Evolutionary conservation across 768 basidiomycete genomes (phyloP), one percentile per base, ranked within the genome.

Genomic region (Roridomyces roridus): DNA sequence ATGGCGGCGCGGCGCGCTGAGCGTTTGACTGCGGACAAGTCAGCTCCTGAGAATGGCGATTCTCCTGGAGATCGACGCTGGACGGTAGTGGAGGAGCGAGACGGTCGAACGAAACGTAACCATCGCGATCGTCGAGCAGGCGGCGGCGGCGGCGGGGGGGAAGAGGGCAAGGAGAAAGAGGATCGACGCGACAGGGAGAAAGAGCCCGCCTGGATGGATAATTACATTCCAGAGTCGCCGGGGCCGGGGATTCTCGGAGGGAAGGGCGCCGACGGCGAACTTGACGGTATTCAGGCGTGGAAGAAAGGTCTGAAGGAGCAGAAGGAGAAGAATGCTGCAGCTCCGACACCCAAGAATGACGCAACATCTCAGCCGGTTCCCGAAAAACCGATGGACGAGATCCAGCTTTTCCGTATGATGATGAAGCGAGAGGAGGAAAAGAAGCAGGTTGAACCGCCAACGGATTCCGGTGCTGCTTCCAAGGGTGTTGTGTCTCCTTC

Each of bases 121-220:
- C 69, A 81, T 35, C 85, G 87, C 45, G 90, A 91, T 51, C 80
- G 81, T 61, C 84, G 84, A 62, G 41, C 65, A 42, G 77, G 72
- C 15, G 64, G 65, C 35, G 51, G 43, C 34, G 74, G 72, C 15
- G 64, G 65, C 35, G 51, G 43, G 28, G 74, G 74, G 50, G 81
- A 83, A n/a, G 78, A 82, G 24, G 70, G 74, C 21, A 77, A 73
- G 61, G 81, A 80, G n/a, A 72, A 73, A 54, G 78, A 74, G 20
- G 78, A 80, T 24, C 73, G 74, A 47, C 73, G 75, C 59, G 86
- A 86, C 62, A 85, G 84, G 64, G 92, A 94, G 75, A 92, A 89
- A 65, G 92, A 94, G 67, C 92, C 92, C 21, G 92, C 92, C 17
- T 94, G 92, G 92, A 94, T 94, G 92, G 92, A 93, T 62, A 86